phyloP scores from a whole-genome alignment of 164 flowering plant species.

The Akebia trifoliata region DNA sequence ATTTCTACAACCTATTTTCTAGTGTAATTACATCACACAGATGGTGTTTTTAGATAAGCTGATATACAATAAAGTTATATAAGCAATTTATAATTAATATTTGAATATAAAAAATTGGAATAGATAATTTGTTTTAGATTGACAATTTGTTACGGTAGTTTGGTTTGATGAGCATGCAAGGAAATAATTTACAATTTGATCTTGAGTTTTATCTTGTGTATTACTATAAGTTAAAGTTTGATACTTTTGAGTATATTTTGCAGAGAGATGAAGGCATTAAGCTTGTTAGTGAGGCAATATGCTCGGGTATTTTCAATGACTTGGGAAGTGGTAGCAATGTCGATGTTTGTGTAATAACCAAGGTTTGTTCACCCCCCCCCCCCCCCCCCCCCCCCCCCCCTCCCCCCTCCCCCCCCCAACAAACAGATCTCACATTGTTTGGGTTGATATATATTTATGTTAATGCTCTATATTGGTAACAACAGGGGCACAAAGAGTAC shows the following conservation, averaged over 20 bases:
- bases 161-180: too few relatives aligned
- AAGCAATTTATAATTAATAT: too few relatives aligned
- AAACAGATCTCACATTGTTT: background rate
- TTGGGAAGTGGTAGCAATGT: slow-evolving; percentile 99
- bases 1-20: too few relatives aligned
- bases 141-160: too few relatives aligned
- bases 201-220: background rate
- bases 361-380: slow-evolving; percentile 42
- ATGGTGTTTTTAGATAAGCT: too few relatives aligned
- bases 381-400: background rate
- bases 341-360: slow-evolving; percentile 90
- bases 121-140: background rate
- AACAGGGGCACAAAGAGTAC: slow-evolving; percentile 72
- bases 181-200: too few relatives aligned
- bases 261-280: slow-evolving; percentile 92
- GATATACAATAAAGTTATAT: too few relatives aligned
- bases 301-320: slow-evolving; percentile 93
- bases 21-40: too few relatives aligned
- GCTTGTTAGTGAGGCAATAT: slow-evolving; percentile 75
- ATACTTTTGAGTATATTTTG: slow-evolving; percentile 6
- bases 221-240: background rate
- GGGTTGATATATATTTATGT: background rate
- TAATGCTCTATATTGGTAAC: background rate
- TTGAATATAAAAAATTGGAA: background rate
- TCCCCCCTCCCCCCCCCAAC: too few relatives aligned